Conservation (phyloP, 2,329 filamentous ascomycete genomes). For the Thielaviopsis euricoi region DNA sequence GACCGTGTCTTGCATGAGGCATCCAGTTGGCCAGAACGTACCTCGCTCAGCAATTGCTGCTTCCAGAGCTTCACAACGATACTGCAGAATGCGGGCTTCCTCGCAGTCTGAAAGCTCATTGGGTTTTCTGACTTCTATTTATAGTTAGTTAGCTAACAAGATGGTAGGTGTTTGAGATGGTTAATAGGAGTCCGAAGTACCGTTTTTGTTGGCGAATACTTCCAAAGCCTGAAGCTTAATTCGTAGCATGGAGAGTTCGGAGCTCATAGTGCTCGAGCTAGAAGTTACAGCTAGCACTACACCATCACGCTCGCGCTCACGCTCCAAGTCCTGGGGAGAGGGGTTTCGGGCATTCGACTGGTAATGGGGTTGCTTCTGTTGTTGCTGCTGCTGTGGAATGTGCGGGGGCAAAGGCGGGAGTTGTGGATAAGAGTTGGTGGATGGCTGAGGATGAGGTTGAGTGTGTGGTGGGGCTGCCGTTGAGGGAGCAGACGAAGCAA, state of each 20-base stretch:
- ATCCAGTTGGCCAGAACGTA: slow-evolving; percentile 16
- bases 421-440: too few relatives aligned
- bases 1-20: too few relatives aligned
- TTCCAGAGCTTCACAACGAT: slow-evolving; percentile 42
- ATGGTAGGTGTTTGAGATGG: background rate
- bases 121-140: too few relatives aligned
- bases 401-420: too few relatives aligned
- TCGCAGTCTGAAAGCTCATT: slow-evolving; percentile 34
- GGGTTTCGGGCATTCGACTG: background rate
- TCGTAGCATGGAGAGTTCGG: slow-evolving; percentile 37
- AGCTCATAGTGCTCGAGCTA: too few relatives aligned
- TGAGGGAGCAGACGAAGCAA: too few relatives aligned
- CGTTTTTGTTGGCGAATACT: slow-evolving; percentile 17
- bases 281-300: slow-evolving; percentile 8
- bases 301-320: slow-evolving; percentile 29
- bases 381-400: slow-evolving; percentile 4
- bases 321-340: background rate
- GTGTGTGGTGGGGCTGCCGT: too few relatives aligned
- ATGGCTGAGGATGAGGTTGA: too few relatives aligned
- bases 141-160: slow-evolving; percentile 18
- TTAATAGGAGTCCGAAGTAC: slow-evolving; percentile 17
- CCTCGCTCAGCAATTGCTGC: slow-evolving; percentile 32
- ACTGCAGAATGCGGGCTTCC: slow-evolving; percentile 39
- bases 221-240: slow-evolving; percentile 36
- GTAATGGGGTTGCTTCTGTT: background rate